Conservation (phyloP, 176 grass and related monocot genomes). For the Stipa capillata region DNA sequence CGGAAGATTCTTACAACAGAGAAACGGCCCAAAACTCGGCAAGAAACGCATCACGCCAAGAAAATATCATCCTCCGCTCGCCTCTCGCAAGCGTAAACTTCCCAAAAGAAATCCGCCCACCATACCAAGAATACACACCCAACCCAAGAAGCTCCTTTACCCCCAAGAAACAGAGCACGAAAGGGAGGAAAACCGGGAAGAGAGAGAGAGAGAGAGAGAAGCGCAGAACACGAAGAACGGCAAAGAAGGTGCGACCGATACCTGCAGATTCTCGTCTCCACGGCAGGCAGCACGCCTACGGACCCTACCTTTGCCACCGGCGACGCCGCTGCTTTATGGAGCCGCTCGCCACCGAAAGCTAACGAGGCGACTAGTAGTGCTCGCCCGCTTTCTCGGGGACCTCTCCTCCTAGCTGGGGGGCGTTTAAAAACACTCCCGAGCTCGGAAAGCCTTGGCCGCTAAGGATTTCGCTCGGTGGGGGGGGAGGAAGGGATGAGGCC, state of each 20-base stretch:
- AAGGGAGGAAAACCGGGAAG: not conserved
- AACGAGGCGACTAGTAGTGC: not conserved
- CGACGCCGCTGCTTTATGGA: slow-evolving; percentile 54
- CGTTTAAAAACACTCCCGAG: slow-evolving; percentile 30
- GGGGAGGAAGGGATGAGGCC: too few relatives aligned
- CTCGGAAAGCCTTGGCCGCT: slow-evolving; percentile 35
- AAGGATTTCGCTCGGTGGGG: slow-evolving; percentile 34
- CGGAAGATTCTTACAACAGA: slow-evolving; percentile 4
- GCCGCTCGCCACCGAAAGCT: slow-evolving; percentile 42
- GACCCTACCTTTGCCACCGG: too few relatives aligned
- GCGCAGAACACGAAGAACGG: too few relatives aligned
- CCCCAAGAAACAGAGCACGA: not conserved
- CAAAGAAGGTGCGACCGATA: slow-evolving; percentile 6
- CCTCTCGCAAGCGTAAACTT: too few relatives aligned
- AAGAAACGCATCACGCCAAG: not conserved
- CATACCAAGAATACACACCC: not conserved
- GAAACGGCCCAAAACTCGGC: slow-evolving; percentile 7
- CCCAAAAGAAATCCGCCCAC: not conserved
- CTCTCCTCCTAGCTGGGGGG: not conserved
- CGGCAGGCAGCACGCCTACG: not conserved
- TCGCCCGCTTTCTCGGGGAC: slow-evolving; percentile 11
- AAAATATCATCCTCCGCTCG: too few relatives aligned
- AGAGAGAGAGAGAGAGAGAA: not conserved
- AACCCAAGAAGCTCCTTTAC: not conserved
- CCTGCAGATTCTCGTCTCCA: slow-evolving; percentile 10